phyloP scores from a whole-genome alignment of 2,329 filamentous ascomycete species.

The Beauveria sp. region DNA sequence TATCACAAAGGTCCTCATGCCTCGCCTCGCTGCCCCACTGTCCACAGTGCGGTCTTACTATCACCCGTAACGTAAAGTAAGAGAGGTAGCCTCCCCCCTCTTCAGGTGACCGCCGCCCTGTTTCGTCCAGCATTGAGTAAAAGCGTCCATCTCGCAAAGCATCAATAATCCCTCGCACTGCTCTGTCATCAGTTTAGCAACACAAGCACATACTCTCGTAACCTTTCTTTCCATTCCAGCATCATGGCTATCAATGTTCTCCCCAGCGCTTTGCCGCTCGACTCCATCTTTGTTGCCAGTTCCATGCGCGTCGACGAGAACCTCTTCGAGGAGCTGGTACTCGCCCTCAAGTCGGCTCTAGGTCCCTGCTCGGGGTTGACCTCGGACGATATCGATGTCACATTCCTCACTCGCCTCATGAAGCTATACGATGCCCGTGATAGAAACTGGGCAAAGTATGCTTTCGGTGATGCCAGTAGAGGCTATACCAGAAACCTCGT shows the following conservation, averaged over 20 bases:
- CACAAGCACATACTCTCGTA: slow-evolving; percentile 1
- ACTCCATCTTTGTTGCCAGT: not conserved
- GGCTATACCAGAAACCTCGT: slow-evolving; percentile 85
- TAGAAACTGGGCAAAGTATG: slow-evolving; percentile 67
- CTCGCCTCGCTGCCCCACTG: slow-evolving; percentile 1
- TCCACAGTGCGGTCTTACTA: slow-evolving; percentile 8
- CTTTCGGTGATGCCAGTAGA: slow-evolving; percentile 60
- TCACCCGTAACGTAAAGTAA: not conserved
- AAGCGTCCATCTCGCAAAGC: not conserved
- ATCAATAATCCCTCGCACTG: not conserved
- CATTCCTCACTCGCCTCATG: slow-evolving; percentile 66
- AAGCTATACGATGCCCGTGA: slow-evolving; percentile 60
- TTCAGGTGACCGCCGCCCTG: slow-evolving; percentile 6
- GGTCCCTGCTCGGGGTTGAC: slow-evolving; percentile 76
- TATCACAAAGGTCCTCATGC: slow-evolving; percentile 8
- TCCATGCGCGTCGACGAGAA: slow-evolving; percentile 22
- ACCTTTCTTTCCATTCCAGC: not conserved
- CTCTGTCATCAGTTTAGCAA: not conserved
- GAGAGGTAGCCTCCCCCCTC: not conserved
- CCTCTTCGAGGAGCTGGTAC: slow-evolving; percentile 62
- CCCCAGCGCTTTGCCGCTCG: slow-evolving; percentile 12
- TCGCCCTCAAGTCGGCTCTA: slow-evolving; percentile 64
- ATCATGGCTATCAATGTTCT: slow-evolving; percentile 14
- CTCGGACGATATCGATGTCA: slow-evolving; percentile 72
- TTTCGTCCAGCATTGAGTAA: not conserved